Percentiles rank a stretch among this genome's conserved stretches.
These are phyloP conservation scores for Aspergillus nidulans DNA, from an alignment of 495 filamentous ascomycete genomes.

Conservation along the genomic window DNA sequence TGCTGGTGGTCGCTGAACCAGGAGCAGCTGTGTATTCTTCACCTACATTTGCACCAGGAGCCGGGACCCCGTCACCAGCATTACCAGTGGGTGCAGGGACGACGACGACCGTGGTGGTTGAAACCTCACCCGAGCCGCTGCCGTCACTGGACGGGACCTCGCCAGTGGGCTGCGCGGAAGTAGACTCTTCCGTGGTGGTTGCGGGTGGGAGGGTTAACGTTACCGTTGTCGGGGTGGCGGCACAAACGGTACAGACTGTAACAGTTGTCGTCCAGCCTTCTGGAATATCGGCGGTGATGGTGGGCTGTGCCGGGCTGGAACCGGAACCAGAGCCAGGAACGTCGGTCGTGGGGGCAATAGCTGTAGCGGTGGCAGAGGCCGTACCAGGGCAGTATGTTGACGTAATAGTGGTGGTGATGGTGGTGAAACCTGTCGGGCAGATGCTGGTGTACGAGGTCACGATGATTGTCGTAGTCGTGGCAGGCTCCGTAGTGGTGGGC, in stretches of 20 bases:
- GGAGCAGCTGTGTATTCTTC: neutral
- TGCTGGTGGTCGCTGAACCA: neutral
- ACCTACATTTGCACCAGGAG: neutral
- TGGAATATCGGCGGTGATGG: slow-evolving; percentile 24
- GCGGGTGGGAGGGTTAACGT: slow-evolving; percentile 39
- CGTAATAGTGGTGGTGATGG: slow-evolving; percentile 38
- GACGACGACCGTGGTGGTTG: neutral
- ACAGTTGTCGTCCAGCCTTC: slow-evolving; percentile 47
- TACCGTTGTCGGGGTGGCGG: slow-evolving; percentile 34
- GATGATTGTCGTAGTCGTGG: slow-evolving; percentile 35
- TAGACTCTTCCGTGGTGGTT: slow-evolving; percentile 7
- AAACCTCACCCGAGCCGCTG: neutral
- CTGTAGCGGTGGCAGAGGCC: slow-evolving; percentile 23
- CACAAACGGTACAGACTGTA: slow-evolving; percentile 45
- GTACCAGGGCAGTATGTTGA: slow-evolving; percentile 36
- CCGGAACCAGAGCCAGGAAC: neutral
- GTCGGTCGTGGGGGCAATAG: slow-evolving; percentile 18
- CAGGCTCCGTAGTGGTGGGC: slow-evolving; percentile 15
- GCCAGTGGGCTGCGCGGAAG: slow-evolving; percentile 5
- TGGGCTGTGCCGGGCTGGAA: slow-evolving; percentile 9
- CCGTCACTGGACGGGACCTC: neutral
- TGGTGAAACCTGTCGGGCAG: slow-evolving; percentile 44
- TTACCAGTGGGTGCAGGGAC: neutral
- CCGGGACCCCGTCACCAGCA: neutral
- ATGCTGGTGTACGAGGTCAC: slow-evolving; percentile 41